Evolutionary conservation across 129 eudicot genomes (phyloP).

Genomic region (Tanacetum coccineum): DNA sequence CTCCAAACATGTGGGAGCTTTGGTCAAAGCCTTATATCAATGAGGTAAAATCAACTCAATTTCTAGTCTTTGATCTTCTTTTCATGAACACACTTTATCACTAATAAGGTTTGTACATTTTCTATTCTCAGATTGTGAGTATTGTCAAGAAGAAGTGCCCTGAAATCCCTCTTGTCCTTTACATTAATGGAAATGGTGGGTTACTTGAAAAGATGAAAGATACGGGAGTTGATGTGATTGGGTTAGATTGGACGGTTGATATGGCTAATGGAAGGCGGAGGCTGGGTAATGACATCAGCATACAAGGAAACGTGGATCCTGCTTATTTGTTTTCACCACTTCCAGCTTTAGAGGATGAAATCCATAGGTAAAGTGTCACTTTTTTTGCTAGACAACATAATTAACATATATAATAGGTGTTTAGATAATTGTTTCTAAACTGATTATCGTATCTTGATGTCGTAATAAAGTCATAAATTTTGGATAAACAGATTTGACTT

Average conservation of each 20-base stretch:
- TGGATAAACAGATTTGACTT: no score
- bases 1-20: slow-evolving; percentile 92
- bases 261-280: slow-evolving; percentile 99
- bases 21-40: slow-evolving; percentile 98
- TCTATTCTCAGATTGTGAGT: slow-evolving; percentile 63
- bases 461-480: no score
- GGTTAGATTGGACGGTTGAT: slow-evolving; percentile 96
- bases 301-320: slow-evolving; percentile 96
- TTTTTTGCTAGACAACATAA: neutral
- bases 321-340: slow-evolving; percentile 80
- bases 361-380: slow-evolving; percentile 51
- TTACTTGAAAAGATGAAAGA: slow-evolving; percentile 86
- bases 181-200: slow-evolving; percentile 94
- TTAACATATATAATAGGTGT: neutral
- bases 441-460: no score
- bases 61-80: neutral
- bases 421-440: neutral
- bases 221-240: slow-evolving; percentile 95
- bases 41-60: slow-evolving; percentile 46
- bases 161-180: slow-evolving; percentile 84
- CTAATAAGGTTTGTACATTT: slow-evolving; percentile 8
- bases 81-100: slow-evolving; percentile 1
- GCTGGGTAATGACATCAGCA: slow-evolving; percentile 62
- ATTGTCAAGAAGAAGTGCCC: slow-evolving; percentile 75
- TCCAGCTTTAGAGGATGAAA: slow-evolving; percentile 80